Evolutionary conservation across 306 rosid genomes (phyloP).

Genomic region (barrel medic (Medicago truncatula)): MtrunA17r5.0-ANR NC_053047.1:3083501-3084000

Average conservation of each 20-base stretch:
- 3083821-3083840: too few relatives aligned
- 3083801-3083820: too few relatives aligned
- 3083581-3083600: neutral
- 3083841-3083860: too few relatives aligned
- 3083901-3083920: too few relatives aligned
- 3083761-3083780: neutral
- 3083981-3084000: too few relatives aligned
- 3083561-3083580: slow-evolving; percentile 60
- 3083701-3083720: slow-evolving; percentile 57
- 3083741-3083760: neutral
- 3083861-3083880: too few relatives aligned
- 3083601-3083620: neutral
- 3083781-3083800: neutral
- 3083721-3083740: neutral
- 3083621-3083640: neutral
- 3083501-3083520: slow-evolving; percentile 44
- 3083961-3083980: too few relatives aligned
- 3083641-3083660: neutral
- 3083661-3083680: neutral
- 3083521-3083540: slow-evolving; percentile 78
- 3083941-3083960: too few relatives aligned
- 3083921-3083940: too few relatives aligned
- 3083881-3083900: too few relatives aligned
- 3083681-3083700: slow-evolving; percentile 56
- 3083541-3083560: slow-evolving; percentile 53